These are phyloP conservation scores for Alternaria sp. DNA, from an alignment of 2,329 filamentous ascomycete genomes.

Conservation along the genomic window DNA sequence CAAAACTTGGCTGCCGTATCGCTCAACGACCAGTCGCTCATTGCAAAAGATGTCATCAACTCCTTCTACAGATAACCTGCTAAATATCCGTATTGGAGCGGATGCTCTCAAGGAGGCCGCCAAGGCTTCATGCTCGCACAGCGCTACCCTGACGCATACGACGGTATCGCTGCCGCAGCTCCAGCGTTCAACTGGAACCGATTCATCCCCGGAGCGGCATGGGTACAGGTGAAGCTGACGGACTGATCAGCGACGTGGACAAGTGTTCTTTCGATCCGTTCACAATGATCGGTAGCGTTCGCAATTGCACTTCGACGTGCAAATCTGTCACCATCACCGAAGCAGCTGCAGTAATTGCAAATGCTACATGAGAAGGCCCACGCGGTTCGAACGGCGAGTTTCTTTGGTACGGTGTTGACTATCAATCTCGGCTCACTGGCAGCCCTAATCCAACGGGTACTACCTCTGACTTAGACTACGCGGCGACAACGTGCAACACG, in stretches of 20 bases:
- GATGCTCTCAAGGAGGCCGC: slow-evolving; percentile 47
- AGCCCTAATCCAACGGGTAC: not conserved
- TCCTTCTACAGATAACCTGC: slow-evolving; percentile 47
- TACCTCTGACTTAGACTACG: slow-evolving; percentile 5
- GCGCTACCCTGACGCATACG: slow-evolving; percentile 41
- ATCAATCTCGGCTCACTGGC: slow-evolving; percentile 20
- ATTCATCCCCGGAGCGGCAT: slow-evolving; percentile 32
- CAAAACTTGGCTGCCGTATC: not conserved
- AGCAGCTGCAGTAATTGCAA: slow-evolving; percentile 23
- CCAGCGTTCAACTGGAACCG: slow-evolving; percentile 40
- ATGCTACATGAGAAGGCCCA: slow-evolving; percentile 28
- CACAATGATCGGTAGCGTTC: slow-evolving; percentile 18
- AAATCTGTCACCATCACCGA: slow-evolving; percentile 10
- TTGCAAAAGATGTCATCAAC: slow-evolving; percentile 49
- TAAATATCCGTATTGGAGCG: slow-evolving; percentile 41
- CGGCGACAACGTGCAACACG: slow-evolving; percentile 17
- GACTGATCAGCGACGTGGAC: slow-evolving; percentile 38
- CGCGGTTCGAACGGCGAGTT: slow-evolving; percentile 22
- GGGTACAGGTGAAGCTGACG: slow-evolving; percentile 46
- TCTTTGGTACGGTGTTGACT: slow-evolving; percentile 25
- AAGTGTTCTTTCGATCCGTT: slow-evolving; percentile 36
- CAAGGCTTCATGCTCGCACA: slow-evolving; percentile 49
- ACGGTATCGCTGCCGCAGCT: slow-evolving; percentile 48
- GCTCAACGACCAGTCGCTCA: slow-evolving; percentile 40
- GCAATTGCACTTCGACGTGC: slow-evolving; percentile 18